phyloP scores from a whole-genome alignment of 176 grass and related monocot genomes.

The Rhynchospora tenuis region DNA sequence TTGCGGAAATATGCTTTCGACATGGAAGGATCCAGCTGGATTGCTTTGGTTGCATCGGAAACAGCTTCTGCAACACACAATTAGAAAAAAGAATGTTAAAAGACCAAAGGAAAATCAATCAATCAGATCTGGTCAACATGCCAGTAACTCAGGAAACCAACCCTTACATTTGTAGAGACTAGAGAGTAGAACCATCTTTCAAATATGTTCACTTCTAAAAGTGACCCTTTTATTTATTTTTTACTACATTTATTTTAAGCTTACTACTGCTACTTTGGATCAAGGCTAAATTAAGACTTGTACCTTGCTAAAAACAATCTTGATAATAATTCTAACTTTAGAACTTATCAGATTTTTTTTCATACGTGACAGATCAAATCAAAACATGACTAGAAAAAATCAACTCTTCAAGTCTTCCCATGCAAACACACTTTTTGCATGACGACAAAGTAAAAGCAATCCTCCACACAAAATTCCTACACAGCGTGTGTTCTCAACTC shows the following conservation, averaged over 20 bases:
- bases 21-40: constrained; percentile 40
- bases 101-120: background rate
- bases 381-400: background rate
- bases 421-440: background rate
- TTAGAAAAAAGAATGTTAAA: background rate
- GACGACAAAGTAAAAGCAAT: background rate
- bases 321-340: constrained; percentile 4
- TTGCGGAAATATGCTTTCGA: constrained; percentile 48
- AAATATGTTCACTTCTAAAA: background rate
- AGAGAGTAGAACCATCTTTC: background rate
- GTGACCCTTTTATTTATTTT: background rate
- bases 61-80: constrained; percentile 31
- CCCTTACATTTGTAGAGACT: background rate
- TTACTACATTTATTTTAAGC: background rate
- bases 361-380: background rate
- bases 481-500: background rate
- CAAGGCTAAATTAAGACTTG: background rate
- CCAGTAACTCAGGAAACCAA: background rate
- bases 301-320: background rate
- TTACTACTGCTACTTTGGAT: background rate
- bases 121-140: background rate
- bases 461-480: background rate
- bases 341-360: background rate
- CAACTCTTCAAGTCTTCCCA: background rate
- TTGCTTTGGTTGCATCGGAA: constrained; percentile 34